Evolutionary conservation across 176 grass and related monocot genomes (phyloP), one percentile per base, ranked within the genome.

Genomic region (Oryza glaberrima): DNA sequence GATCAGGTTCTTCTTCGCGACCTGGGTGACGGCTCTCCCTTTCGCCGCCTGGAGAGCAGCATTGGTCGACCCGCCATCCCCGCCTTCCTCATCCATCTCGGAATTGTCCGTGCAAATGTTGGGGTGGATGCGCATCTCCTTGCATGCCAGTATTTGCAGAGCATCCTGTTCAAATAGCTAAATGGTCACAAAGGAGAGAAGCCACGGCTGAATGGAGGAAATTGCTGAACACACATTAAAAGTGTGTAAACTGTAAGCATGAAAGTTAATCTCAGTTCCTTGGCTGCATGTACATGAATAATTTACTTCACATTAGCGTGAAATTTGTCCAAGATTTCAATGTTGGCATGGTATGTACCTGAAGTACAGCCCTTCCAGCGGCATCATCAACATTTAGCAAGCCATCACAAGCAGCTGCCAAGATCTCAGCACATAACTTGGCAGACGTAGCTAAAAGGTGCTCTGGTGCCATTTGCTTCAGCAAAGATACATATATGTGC

Each of bases 391-490:
- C 86, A 87, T 79, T 90, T 35, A 98, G 91, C 84, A 95, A 92
- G 52, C 96, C 91, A 87, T 98, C 96, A 84, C 92, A 95, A 85
- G 84, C 93, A 90, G 87, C 91, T 80, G 96, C 96, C 65, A 98
- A 88, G 71, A 98, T 95, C 89, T 98, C 96, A 23, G 96, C 91
- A 85, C 96, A 98, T 41, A 98, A 90, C 69, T 98, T 95, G 44
- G 96, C 96, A 48, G 93, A 98, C 4, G 96, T 98, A 75, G 96
- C 96, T 85, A 98, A 84, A 84, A 98, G 96, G 52, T 98, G 96
- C 80, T 98, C 96, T 61, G 93, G 96, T 73, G 96, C 96, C 96
- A 98, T 98, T 88, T 98, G 96, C 90, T 92, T 98, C 70, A 98
- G 76, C 85, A 98, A 88, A 86, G 93, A 94, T 79, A 90, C 81